Evolutionary conservation across 1,284 basidiomycete genomes (phyloP).

Genomic region (Austropuccinia psidii): DNA sequence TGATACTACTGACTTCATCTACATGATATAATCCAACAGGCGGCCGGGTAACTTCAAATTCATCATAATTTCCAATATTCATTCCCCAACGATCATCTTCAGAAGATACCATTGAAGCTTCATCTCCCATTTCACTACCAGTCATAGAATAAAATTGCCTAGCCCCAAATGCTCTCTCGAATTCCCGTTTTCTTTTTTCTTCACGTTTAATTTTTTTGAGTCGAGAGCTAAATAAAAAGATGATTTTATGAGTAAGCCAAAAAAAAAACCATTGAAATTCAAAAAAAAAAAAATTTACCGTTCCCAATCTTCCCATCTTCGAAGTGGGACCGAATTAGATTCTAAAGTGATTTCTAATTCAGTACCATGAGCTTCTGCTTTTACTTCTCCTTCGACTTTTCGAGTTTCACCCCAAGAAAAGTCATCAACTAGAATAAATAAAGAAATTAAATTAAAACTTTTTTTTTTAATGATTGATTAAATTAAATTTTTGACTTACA

Average conservation of each 20-base stretch:
- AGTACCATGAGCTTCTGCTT: constrained; percentile 49
- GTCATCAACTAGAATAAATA: constrained; percentile 61
- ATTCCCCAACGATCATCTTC: constrained; percentile 68
- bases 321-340: constrained; percentile 75
- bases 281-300: constrained; percentile 68
- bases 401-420: constrained; percentile 99
- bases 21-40: constrained; percentile 55
- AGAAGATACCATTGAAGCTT: constrained; percentile 68
- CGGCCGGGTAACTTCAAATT: constrained; percentile 51
- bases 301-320: constrained; percentile 99
- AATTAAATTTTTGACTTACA: constrained; percentile 46
- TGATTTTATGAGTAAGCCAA: constrained; percentile 31
- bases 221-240: constrained; percentile 39
- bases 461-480: neutral
- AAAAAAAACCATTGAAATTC: constrained; percentile 57
- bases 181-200: constrained; percentile 50
- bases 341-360: constrained; percentile 52
- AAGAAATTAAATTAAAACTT: neutral
- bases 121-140: constrained; percentile 50
- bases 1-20: constrained; percentile 39
- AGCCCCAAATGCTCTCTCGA: constrained; percentile 54
- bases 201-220: constrained; percentile 41
- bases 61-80: constrained; percentile 50
- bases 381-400: constrained; percentile 79
- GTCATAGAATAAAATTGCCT: constrained; percentile 42